Percentiles rank a stretch among this genome's conserved stretches.
Evolutionary conservation across 2,329 filamentous ascomycete species (phyloP).

Genomic region (Ascochyta fabae): DNA sequence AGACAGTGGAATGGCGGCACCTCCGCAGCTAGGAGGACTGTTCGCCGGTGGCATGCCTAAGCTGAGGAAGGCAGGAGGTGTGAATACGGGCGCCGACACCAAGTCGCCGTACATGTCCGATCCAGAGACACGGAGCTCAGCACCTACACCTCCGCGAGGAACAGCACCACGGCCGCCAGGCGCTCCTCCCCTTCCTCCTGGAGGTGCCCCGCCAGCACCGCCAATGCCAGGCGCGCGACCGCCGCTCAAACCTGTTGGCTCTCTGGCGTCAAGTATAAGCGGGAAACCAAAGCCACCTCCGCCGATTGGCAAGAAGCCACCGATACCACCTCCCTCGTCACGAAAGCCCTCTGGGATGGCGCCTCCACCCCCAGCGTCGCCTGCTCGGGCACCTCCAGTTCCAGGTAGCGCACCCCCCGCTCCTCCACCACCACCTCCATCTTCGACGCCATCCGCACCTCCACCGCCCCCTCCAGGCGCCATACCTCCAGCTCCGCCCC

Average conservation of each 20-base stretch:
- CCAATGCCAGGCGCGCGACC: slow-evolving; percentile 60
- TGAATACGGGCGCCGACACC: slow-evolving; percentile 60
- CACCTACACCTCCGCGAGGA: slow-evolving; percentile 61
- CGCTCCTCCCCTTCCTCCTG: slow-evolving; percentile 45
- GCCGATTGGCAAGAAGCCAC: slow-evolving; percentile 76
- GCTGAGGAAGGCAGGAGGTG: slow-evolving; percentile 81
- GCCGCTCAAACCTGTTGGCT: slow-evolving; percentile 67
- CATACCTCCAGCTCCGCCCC: slow-evolving; percentile 46
- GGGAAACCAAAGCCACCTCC: slow-evolving; percentile 73
- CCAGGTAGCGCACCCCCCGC: slow-evolving; percentile 46
- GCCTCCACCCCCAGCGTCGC: slow-evolving; percentile 51
- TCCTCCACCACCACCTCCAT: slow-evolving; percentile 46
- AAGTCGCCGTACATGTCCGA: slow-evolving; percentile 82
- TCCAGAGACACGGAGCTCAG: slow-evolving; percentile 64
- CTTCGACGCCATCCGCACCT: slow-evolving; percentile 52
- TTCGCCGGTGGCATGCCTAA: slow-evolving; percentile 97
- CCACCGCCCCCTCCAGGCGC: slow-evolving; percentile 53
- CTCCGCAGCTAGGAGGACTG: slow-evolving; percentile 83
- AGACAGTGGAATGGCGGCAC: slow-evolving; percentile 34
- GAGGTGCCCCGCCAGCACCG: slow-evolving; percentile 45
- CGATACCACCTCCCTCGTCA: slow-evolving; percentile 62
- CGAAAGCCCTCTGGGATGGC: slow-evolving; percentile 63
- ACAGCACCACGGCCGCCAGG: slow-evolving; percentile 58
- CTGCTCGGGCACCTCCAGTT: slow-evolving; percentile 50
- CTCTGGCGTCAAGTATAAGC: slow-evolving; percentile 65